Evolutionary conservation across 208 protist genomes (phyloP).

Genomic region (Wallacemonas sp.): DNA sequence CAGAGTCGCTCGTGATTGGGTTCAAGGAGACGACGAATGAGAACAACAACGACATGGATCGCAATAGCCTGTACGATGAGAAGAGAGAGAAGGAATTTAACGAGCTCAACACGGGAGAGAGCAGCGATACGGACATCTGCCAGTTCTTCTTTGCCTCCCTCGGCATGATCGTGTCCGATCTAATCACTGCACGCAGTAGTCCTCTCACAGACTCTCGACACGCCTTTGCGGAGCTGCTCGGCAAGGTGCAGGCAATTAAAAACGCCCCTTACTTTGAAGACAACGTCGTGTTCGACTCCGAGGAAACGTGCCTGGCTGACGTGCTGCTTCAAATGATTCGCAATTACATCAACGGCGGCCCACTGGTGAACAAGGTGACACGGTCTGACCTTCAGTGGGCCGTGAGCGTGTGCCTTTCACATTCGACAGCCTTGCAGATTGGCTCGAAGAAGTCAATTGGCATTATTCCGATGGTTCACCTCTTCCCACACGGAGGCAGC

Average conservation of each 20-base stretch:
- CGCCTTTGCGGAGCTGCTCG: constrained; percentile 66
- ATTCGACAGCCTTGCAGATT: constrained; percentile 82
- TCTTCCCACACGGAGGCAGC: constrained; percentile 84
- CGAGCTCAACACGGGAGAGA: constrained; percentile 53
- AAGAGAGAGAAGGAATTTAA: constrained; percentile 74
- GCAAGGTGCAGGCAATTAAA: constrained; percentile 69
- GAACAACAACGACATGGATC: constrained; percentile 20
- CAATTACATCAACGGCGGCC: constrained; percentile 89
- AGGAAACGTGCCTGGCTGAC: constrained; percentile 75
- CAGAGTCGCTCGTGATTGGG: constrained; percentile 72
- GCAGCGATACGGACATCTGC: constrained; percentile 70
- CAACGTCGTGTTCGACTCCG: constrained; percentile 64
- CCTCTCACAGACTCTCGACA: constrained; percentile 70
- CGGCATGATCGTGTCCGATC: constrained; percentile 85
- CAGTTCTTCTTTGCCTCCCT: constrained; percentile 87
- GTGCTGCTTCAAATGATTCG: constrained; percentile 91
- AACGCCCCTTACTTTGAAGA: constrained; percentile 91
- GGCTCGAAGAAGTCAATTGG: constrained; percentile 72
- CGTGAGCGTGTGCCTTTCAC: constrained; percentile 82
- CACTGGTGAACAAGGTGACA: constrained; percentile 85
- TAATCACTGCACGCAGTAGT: constrained; percentile 77
- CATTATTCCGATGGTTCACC: constrained; percentile 83
- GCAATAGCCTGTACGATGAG: constrained; percentile 70
- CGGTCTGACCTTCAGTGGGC: constrained; percentile 82
- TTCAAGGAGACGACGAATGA: constrained; percentile 41